Conservation (phyloP, 2,329 filamentous ascomycete species). For the Macroventuria anomochaeta region DNA sequence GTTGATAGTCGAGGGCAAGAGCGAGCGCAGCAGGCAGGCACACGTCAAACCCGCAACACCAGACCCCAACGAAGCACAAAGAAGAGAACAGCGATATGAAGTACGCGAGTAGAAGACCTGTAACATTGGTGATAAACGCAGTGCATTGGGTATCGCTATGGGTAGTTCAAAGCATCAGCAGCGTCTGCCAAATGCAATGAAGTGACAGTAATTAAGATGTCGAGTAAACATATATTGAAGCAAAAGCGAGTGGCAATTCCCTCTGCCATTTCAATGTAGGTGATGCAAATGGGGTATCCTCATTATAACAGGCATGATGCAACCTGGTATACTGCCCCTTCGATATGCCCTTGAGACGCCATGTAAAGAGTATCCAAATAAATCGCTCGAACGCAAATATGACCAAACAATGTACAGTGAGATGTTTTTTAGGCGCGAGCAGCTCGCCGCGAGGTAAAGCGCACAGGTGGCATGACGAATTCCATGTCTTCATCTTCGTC, state of each 20-base stretch:
- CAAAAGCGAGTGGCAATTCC: neutral
- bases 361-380: slow-evolving; percentile 5
- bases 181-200: neutral
- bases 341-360: slow-evolving; percentile 7
- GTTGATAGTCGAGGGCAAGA: slow-evolving; percentile 1
- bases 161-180: neutral
- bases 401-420: slow-evolving; percentile 10
- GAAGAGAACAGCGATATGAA: no score
- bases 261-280: neutral
- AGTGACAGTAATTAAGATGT: neutral
- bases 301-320: slow-evolving; percentile 9
- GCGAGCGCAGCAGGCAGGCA: neutral
- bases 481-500: slow-evolving; percentile 38
- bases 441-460: slow-evolving; percentile 42
- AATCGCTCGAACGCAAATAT: slow-evolving; percentile 41
- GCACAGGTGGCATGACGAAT: slow-evolving; percentile 47
- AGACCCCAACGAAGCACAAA: neutral
- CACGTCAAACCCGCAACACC: neutral
- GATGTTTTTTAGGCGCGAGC: slow-evolving; percentile 15
- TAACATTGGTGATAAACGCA: neutral
- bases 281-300: slow-evolving; percentile 12
- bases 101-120: neutral
- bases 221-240: neutral
- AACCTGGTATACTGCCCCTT: slow-evolving; percentile 6
- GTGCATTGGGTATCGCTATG: slow-evolving; percentile 9